Conservation (phyloP, 2,329 filamentous ascomycete genomes). For the Emmonsia crescens region DNA sequence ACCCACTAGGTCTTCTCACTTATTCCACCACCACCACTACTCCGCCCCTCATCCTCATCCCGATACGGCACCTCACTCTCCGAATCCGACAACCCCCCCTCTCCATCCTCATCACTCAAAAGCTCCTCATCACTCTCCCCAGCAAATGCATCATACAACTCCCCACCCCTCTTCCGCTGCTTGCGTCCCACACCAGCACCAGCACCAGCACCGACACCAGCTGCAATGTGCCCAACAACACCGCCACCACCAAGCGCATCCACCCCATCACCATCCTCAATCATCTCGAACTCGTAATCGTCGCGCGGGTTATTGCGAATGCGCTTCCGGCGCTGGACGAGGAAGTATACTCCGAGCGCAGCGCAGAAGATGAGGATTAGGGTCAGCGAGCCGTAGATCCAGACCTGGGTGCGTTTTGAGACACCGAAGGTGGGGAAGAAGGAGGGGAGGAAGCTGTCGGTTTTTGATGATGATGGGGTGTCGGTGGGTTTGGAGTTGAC, state of each 20-base stretch:
- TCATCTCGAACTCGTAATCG: slow-evolving; percentile 87
- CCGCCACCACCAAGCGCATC: slow-evolving; percentile 32
- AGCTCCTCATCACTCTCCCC: slow-evolving; percentile 74
- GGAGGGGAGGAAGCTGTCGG: slow-evolving; percentile 56
- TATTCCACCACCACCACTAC: not conserved
- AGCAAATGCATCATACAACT: slow-evolving; percentile 95
- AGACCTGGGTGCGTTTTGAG: slow-evolving; percentile 74
- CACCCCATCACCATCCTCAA: slow-evolving; percentile 68
- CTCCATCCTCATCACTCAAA: slow-evolving; percentile 36
- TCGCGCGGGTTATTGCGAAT: slow-evolving; percentile 64
- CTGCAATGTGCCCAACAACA: slow-evolving; percentile 19
- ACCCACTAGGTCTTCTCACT: not conserved
- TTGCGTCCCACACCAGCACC: slow-evolving; percentile 33
- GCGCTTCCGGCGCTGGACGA: slow-evolving; percentile 64
- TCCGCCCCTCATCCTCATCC: slow-evolving; percentile 2
- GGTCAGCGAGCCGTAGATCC: slow-evolving; percentile 83
- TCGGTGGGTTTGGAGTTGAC: slow-evolving; percentile 47
- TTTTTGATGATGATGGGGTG: slow-evolving; percentile 21
- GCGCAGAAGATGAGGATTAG: slow-evolving; percentile 77
- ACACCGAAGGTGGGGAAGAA: slow-evolving; percentile 86
- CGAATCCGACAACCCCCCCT: slow-evolving; percentile 24
- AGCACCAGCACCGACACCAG: slow-evolving; percentile 18
- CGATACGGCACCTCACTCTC: slow-evolving; percentile 28
- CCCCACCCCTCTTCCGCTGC: slow-evolving; percentile 57
- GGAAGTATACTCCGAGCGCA: slow-evolving; percentile 72